A percentile compares a stretch with the other conserved stretches of the same genome.
Evolutionary conservation across 768 basidiomycete species (phyloP).

Genomic region (Lactifluus rugatus): DNA sequence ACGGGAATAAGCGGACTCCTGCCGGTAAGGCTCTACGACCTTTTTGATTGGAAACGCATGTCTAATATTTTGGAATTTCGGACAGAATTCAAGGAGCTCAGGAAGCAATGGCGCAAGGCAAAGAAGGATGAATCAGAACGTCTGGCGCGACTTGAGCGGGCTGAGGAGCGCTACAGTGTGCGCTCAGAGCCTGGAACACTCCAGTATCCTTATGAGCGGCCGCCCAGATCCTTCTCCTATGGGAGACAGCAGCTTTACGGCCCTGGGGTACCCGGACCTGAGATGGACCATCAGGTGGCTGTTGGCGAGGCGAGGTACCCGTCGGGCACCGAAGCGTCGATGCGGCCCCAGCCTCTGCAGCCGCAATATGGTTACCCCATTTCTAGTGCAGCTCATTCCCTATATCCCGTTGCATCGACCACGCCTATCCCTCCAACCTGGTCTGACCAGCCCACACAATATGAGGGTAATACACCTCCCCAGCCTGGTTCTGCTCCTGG

Average conservation of each 20-base stretch:
- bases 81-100: conserved; percentile 94
- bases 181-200: not conserved
- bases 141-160: conserved; percentile 1
- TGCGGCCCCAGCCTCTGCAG: conserved; percentile 7
- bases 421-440: conserved; percentile 10
- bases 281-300: conserved; percentile 4
- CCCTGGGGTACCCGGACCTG: conserved; percentile 12
- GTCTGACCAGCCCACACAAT: conserved; percentile 11
- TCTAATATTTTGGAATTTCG: conserved; percentile 17
- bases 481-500: not conserved
- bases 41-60: not conserved
- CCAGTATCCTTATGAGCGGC: conserved; percentile 9
- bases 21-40: conserved; percentile 49
- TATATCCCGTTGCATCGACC: conserved; percentile 2
- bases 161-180: conserved; percentile 2
- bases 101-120: conserved; percentile 90
- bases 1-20: conserved; percentile 83
- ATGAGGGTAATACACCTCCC: conserved; percentile 6
- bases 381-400: conserved; percentile 1
- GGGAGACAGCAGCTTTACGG: conserved; percentile 9
- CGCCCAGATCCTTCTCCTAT: not conserved
- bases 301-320: conserved; percentile 9
- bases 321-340: not conserved
- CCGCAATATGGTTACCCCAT: conserved; percentile 6
- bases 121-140: conserved; percentile 57